Evolutionary conservation across 2,329 filamentous ascomycete genomes (phyloP), one percentile per base, ranked within the genome.

Genomic region (Fusarium liriodendri): DNA sequence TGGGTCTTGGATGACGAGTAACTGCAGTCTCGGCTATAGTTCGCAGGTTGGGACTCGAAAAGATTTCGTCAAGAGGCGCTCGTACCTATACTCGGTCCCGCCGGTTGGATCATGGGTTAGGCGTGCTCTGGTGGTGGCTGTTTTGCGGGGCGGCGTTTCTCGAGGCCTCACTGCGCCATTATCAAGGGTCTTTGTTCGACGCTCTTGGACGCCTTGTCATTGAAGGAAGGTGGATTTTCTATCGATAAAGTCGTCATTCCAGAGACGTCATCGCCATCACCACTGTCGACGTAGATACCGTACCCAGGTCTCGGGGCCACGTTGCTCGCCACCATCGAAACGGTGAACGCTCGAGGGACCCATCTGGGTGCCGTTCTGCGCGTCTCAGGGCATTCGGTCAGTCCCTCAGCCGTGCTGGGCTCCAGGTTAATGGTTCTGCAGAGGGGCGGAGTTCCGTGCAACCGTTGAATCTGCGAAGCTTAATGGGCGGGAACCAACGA

Each of bases 341-440:
- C 64, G 57, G 38, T 35, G 27, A 20, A 54, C 60, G 20, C 57
- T 47, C 29, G 35, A 52, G 38, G 66, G 55, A 27, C 32, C 37
- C 60, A 62, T 62, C 47, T 42, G 16, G n/a, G 22, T 62, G 59
- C 32, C 47, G 61, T 33, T 55, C 32, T 42, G 22, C 32, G 45
- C 37, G 37, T 64, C 62, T 72, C 59, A 47, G 65, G 65, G 61
- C 66, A 67, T 67, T 33, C 25, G 50, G 42, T 38, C 61, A n/a
- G 61, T 54, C 37, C 57, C 38, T 20, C 29, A 47, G 58, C 72
- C 72, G 69, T 74, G 72, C 62, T 66, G 50, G 29, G 59, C 59
- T 65, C 65, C 16, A 71, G 20, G 50, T 54, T 27, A 42, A 35
- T 57, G 22, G 37, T 25, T 35, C 59, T 50, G 52, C 33, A 61